These are phyloP conservation scores for Ophiosphaerella narmari DNA, from an alignment of 2,329 filamentous ascomycete species.

Conservation along the genomic window DNA sequence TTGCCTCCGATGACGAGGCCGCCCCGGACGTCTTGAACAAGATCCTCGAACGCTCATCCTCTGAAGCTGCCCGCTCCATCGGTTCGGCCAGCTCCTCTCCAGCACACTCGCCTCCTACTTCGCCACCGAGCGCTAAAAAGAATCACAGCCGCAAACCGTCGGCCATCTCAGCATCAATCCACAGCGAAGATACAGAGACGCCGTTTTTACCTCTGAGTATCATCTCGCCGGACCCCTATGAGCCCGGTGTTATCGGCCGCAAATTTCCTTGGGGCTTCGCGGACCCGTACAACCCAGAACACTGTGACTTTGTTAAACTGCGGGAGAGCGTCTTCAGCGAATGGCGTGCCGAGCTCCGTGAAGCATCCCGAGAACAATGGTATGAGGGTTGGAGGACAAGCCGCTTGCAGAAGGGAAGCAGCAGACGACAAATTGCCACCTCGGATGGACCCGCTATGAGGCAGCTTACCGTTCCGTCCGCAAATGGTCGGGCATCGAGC, in stretches of 20 bases:
- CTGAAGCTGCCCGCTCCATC: slow-evolving; percentile 41
- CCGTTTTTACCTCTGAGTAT: slow-evolving; percentile 88
- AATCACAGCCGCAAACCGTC: slow-evolving; percentile 49
- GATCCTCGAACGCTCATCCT: slow-evolving; percentile 44
- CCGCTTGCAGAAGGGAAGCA: slow-evolving; percentile 45
- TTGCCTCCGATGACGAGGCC: slow-evolving; percentile 40
- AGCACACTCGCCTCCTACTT: slow-evolving; percentile 40
- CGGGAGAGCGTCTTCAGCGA: slow-evolving; percentile 92
- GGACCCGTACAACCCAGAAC: slow-evolving; percentile 85
- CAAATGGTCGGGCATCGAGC: slow-evolving; percentile 42
- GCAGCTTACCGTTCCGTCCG: slow-evolving; percentile 27
- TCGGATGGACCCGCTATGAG: slow-evolving; percentile 36
- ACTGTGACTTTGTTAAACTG: slow-evolving; percentile 91
- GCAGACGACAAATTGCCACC: slow-evolving; percentile 29
- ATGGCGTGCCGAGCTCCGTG: slow-evolving; percentile 88
- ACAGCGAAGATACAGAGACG: slow-evolving; percentile 48
- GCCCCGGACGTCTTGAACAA: slow-evolving; percentile 46
- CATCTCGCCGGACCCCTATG: slow-evolving; percentile 91
- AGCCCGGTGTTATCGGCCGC: slow-evolving; percentile 77
- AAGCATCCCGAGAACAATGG: slow-evolving; percentile 89
- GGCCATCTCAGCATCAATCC: slow-evolving; percentile 45
- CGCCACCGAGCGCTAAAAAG: slow-evolving; percentile 37
- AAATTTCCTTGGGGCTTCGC: slow-evolving; percentile 97
- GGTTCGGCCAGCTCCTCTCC: slow-evolving; percentile 37
- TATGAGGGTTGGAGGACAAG: slow-evolving; percentile 91